These are phyloP conservation scores for Heliamphora pulchella DNA, from an alignment of 179 eudicot species.

Conservation along the genomic window DNA sequence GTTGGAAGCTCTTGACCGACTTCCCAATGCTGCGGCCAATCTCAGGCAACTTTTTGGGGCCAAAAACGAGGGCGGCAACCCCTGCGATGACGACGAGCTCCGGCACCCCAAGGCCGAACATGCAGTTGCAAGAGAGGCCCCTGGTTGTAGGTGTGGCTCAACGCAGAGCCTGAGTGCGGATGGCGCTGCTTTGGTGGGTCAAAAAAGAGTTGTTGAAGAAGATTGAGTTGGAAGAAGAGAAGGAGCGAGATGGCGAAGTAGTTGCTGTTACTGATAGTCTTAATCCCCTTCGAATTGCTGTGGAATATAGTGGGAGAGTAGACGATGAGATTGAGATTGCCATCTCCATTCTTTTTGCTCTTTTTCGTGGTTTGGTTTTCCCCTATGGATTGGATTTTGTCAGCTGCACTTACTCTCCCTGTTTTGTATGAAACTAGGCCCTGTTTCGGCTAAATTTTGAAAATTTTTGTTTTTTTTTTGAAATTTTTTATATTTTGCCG, in stretches of 20 bases:
- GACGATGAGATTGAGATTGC: no score
- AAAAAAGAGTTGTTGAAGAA: slow-evolving; percentile 20
- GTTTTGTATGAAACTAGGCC: no score
- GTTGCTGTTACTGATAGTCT: no score
- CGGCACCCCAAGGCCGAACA: slow-evolving; percentile 92
- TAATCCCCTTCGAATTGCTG: no score
- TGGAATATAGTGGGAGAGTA: no score
- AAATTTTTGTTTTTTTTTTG: no score
- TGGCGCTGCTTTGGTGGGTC: background rate
- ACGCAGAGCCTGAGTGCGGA: slow-evolving; percentile 14
- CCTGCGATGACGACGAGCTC: slow-evolving; percentile 96
- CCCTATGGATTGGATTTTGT: no score
- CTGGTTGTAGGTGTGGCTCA: slow-evolving; percentile 28
- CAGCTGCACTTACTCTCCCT: no score
- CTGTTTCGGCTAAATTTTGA: no score
- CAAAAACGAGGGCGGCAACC: slow-evolving; percentile 80
- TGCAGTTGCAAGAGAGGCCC: slow-evolving; percentile 48
- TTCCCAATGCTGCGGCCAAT: slow-evolving; percentile 76
- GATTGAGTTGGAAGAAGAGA: slow-evolving; percentile 25
- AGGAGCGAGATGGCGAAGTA: background rate
- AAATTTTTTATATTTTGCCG: no score
- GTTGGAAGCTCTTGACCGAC: slow-evolving; percentile 86
- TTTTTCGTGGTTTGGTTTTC: no score
- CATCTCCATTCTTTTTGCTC: no score
- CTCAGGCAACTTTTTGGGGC: slow-evolving; percentile 83